Evolutionary conservation across 495 filamentous ascomycete genomes (phyloP), one percentile per base, ranked within the genome.

Genomic region (Platismatia glauca): DNA sequence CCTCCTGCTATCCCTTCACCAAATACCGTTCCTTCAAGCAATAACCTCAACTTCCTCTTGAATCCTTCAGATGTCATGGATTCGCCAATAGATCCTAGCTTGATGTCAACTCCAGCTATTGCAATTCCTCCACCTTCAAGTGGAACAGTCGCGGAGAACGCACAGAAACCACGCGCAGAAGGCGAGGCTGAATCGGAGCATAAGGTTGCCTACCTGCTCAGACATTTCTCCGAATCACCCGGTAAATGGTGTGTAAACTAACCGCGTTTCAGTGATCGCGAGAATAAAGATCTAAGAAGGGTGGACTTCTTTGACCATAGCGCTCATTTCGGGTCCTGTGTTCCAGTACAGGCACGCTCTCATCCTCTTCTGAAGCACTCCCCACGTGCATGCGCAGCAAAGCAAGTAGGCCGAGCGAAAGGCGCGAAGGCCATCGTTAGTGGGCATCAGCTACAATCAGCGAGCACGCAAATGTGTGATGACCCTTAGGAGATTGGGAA

Each of bases 281-380:
- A 24, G 44, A 64, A 52, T 73, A 66, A 75, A 58, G 44, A 57
- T 24, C n/a, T 27, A 33, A 60, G 15, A 67, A 82, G 83, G 84
- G 86, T 86, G 84, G 84, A 85, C 66, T 72, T 86, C 1, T 86
- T 83, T 64, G 84, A 87, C 66, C 73, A 81, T 15, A 78, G 77
- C 12, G 79, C 76, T 11, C 86, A 84, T 69, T 86, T 86, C 59
- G 76, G 82, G 16, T 81, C 79, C 15, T 75, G 80, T 62, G 79
- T 86, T 16, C 84, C 84, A 0, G 79, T 84, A 0, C 76, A 79
- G 66, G 80, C 84, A 27, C 69, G 78, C 37, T 75, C 75, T 3
- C 85, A 84, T 61, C 79, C 81, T 9, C 72, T 87, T 12, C 69
- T 86, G 37, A 80, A 82, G 64, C 83, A 82, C 66, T 81, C 84